Base-by-base conservation (phyloP, 2,329 filamentous ascomycete genomes). In the Phyllosticta paracitricarpa region DNA sequence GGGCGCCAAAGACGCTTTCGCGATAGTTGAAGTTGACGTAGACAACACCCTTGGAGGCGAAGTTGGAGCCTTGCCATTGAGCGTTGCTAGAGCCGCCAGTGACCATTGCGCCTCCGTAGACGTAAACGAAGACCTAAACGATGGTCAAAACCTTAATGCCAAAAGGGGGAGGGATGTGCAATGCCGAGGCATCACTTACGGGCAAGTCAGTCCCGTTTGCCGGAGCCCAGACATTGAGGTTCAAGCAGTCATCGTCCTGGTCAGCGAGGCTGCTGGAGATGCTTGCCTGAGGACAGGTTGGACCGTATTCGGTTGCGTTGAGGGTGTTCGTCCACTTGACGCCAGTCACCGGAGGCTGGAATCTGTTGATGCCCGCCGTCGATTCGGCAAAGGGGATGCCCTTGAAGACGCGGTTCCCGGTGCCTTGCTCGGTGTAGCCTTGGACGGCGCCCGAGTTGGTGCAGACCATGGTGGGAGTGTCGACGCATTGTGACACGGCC, bases 91-190 rank as follows among this genome's bases (percentile, higher is more conserved):
- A 52, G 19, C 61, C 57, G 7, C 74, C 74, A 6, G 73, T 75
- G 58, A 77, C 75, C 67, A 77, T 77, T 0, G 75, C 75, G 52
- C 75, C 76, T 5, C 77, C 77, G 24, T 78, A 77, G 67, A 78
- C 78, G 63, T 78, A 78, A 1, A 79, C 73, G 22, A 76, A 66
- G 0, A 78, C 75, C 30, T 61, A 30, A 51, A 57, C 40, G 6
- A 24, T 25, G 12, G 54, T 61, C 57, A 61, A 48, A 55, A 53
- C 54, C 51, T 56, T 26, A 9, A 19, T 35, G 24, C 3, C n/a
- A 51, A 25, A 19, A 30, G 54, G 33, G 33, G 40, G 10, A 57
- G 48, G 48, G 48, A 57, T 54, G 40, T 54, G 19, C 22, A 54
- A 14, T 12, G 52, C 25, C 14, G 25, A 17, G 52, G 14, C 12